These are phyloP conservation scores for Tulasnella sp. DNA, from an alignment of 768 basidiomycete species.

Conservation along the genomic window DNA sequence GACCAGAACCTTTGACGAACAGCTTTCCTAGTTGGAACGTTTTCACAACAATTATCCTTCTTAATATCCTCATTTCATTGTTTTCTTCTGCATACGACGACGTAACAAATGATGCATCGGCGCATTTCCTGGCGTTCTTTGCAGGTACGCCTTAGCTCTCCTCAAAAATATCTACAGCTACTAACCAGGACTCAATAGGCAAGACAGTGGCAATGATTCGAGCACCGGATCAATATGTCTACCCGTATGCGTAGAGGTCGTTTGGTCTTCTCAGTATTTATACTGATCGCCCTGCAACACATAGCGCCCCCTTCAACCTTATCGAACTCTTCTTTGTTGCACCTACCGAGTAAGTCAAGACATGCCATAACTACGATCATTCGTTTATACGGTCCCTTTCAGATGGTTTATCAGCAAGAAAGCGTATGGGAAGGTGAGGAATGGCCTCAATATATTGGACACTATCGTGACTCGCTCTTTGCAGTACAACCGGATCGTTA, in stretches of 20 bases:
- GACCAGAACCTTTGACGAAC: background rate
- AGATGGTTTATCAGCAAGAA: constrained; percentile 34
- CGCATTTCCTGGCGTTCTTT: constrained; percentile 84
- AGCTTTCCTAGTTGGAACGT: constrained; percentile 56
- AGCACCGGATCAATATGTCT: constrained; percentile 52
- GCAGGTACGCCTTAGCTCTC: constrained; percentile 45
- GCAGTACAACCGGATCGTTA: constrained; percentile 64
- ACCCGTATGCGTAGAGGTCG: background rate
- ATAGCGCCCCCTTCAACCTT: constrained; percentile 88
- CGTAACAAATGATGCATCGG: constrained; percentile 73
- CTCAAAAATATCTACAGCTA: background rate
- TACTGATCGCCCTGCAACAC: constrained; percentile 36
- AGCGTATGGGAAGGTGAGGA: constrained; percentile 45
- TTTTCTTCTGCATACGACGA: constrained; percentile 89
- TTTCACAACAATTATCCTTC: constrained; percentile 65
- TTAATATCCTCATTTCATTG: constrained; percentile 91
- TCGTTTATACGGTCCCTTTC: background rate
- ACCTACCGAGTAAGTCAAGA: constrained; percentile 63
- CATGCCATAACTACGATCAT: background rate
- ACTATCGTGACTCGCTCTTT: constrained; percentile 7
- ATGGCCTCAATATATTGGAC: constrained; percentile 14
- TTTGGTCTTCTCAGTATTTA: background rate
- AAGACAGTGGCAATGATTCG: constrained; percentile 47
- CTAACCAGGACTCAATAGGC: background rate
- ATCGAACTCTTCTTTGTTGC: constrained; percentile 68